These are phyloP conservation scores for Zygotorulaspora mrakii DNA, from an alignment of 1,139 yeast species.

Conservation along the genomic window DNA sequence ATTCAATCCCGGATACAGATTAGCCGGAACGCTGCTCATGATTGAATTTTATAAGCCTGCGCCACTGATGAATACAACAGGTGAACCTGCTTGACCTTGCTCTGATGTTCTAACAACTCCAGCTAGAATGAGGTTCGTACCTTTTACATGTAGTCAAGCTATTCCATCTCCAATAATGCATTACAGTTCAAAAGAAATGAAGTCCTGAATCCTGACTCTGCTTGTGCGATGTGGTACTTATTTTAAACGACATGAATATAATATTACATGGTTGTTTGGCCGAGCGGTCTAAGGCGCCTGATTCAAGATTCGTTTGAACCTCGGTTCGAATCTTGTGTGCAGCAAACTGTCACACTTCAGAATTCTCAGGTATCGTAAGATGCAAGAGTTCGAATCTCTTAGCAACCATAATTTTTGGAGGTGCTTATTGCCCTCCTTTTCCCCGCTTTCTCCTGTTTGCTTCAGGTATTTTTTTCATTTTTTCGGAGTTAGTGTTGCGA, in stretches of 20 bases:
- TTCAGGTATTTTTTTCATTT: too few relatives aligned
- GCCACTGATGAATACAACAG: too few relatives aligned
- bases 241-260: too few relatives aligned
- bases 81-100: too few relatives aligned
- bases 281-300: constrained; percentile 35
- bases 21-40: constrained; percentile 36
- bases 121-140: too few relatives aligned
- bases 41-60: neutral
- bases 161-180: too few relatives aligned
- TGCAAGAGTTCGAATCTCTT: constrained; percentile 32
- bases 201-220: too few relatives aligned
- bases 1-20: constrained; percentile 70
- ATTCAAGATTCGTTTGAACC: constrained; percentile 22
- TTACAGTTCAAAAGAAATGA: too few relatives aligned
- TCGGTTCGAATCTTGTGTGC: constrained; percentile 19
- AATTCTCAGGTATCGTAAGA: constrained; percentile 30
- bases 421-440: neutral
- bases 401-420: constrained; percentile 25
- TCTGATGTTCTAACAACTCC: too few relatives aligned
- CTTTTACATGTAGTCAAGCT: too few relatives aligned
- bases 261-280: constrained; percentile 26
- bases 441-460: too few relatives aligned
- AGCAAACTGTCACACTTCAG: constrained; percentile 14
- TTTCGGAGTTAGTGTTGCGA: neutral
- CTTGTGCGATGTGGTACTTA: too few relatives aligned